Conservation (phyloP, 2,329 filamentous ascomycete genomes). For the Beauveria varroae region DNA sequence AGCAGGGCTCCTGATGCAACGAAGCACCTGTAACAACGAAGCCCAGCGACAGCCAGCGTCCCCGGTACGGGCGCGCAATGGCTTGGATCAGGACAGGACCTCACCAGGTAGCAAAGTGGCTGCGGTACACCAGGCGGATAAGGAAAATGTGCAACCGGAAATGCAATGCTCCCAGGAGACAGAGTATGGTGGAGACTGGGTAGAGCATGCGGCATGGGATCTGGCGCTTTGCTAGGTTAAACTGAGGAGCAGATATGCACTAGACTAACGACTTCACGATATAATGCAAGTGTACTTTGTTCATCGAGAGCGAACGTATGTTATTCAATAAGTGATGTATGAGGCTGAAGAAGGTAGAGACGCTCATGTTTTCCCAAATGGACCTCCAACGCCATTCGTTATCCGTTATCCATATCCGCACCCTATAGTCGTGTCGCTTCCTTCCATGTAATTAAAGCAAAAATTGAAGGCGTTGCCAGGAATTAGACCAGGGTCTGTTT, state of each 20-base stretch:
- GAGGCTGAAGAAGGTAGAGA: neutral
- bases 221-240: constrained; percentile 1
- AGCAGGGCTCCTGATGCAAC: constrained; percentile 6
- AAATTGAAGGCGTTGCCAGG: neutral
- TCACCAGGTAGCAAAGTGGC: neutral
- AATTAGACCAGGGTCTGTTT: neutral
- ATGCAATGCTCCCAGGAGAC: constrained; percentile 27
- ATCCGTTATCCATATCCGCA: neutral
- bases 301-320: neutral
- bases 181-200: constrained; percentile 31
- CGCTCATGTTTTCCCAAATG: neutral
- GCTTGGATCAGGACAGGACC: neutral
- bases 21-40: neutral
- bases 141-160: constrained; percentile 3
- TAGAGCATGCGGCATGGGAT: constrained; percentile 29
- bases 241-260: neutral
- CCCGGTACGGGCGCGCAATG: neutral
- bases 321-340: neutral
- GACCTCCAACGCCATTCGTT: neutral
- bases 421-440: neutral
- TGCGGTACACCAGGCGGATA: neutral
- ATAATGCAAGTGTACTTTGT: too few species aligned
- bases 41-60: neutral
- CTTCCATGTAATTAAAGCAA: neutral
- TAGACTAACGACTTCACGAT: neutral